Base-by-base conservation (phyloP, 495 filamentous ascomycete genomes). In the Amniculicola lignicola region DNA sequence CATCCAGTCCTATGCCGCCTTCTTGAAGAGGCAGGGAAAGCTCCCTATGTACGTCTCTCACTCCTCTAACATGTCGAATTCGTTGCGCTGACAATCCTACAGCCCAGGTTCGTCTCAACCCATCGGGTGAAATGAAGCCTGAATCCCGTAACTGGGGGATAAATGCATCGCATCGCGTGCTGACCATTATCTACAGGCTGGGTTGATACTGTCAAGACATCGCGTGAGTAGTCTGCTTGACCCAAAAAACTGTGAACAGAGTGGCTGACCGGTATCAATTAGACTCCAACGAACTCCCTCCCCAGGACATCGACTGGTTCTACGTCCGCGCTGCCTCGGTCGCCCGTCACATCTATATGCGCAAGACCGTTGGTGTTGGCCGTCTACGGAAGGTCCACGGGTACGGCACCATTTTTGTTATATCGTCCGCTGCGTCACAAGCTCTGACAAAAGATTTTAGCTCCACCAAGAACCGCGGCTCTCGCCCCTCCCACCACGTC, bases 171-270 rank as follows among this genome's bases (percentile, higher is more conserved):
- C 52, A 50, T 29, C 54, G 43, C 31, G 64, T 51, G 68, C 66
- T 72, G 64, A 72, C 70, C 42, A 61, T 48, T 59, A 70, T 60
- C 65, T 68, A 61, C 66, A 91, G 88, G 88, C 77, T 97, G 92
- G 92, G 90, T 95, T 74, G 92, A 97, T 71, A 95, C 92, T 70
- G 92, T 97, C 80, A 97, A 97, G 85, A 96, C 92, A 65, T 91
- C 89, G 54, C 80, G 59, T 62, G 31, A 16, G 59, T 62, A 36
- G n/a, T 27, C 23, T 21, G 12, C 2, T 28, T 27, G 14, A 2
- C 46, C 14, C 12, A 1, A 35, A 14, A 16, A 24, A 14, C 14
- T 25, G 9, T 19, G n/a, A 3, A 19, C 43, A 14, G 43, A n/a
- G 10, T n/a, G 21, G 19, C 10, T 52, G 21, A 19, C 49, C 28